Base-by-base conservation (phyloP, 2,329 filamentous ascomycete species). In the Phyllosticta citribraziliensis region DNA sequence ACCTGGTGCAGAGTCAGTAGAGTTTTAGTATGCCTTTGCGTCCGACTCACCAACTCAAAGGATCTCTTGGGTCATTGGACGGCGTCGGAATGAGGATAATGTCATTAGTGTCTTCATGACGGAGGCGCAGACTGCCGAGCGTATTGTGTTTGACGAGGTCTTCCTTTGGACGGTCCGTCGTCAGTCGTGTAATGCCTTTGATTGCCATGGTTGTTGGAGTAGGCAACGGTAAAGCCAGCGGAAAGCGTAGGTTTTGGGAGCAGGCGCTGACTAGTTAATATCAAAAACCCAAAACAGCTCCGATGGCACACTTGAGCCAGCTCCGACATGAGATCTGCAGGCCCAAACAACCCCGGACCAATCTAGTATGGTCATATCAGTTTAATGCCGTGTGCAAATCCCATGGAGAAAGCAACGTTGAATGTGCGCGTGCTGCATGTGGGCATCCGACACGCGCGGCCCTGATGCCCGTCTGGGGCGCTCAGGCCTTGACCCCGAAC, bases 1-100 rank as follows among this genome's bases (percentile, higher is more conserved):
- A 66, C 68, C 69, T 68, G 50, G 51, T 17, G 51, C 25, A 6
- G 17, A 8, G 17, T 40, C 12, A 52, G 60, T 22, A 5, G 30
- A 22, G 12, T 55, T 10, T 24, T 1, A 11, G 5, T 35, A 27
- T 30, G 24, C 22, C 11, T 56, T 25, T 40, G 8, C 40, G n/a
- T 22, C 4, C 25, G 75, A 71, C 78, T 76, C 78, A 64, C 80
- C 80, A 80, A 62, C 80, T 83, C 35, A 84, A 70, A 2, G 81
- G 81, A 63, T 83, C 81, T n/a, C 52, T 81, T 78, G 3, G 79
- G 77, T 61, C 59, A 50, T 53, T 50, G 4, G 78, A 79, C 1
- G 81, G 81, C 0, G 74, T 73, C 1, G 81, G 81, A 9, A 82
- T 74, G 11, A 83, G 70, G 19, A 83, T 78, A 58, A 81, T 79